Evolutionary conservation across 176 grass and related monocot species (phyloP).

Genomic region (Aegilops bicornis): DNA sequence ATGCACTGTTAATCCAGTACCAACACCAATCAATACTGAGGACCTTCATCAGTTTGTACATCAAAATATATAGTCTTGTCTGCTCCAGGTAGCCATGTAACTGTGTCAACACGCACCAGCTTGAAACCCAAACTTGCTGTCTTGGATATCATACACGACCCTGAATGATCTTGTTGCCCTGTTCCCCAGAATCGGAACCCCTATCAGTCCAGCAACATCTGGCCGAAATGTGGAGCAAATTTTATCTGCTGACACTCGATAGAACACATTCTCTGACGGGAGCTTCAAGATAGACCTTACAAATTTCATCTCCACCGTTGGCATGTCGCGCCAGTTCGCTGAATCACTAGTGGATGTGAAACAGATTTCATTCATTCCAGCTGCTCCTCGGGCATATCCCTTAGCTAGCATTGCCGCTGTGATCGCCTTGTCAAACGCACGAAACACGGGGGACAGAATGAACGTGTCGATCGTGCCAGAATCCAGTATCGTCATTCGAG

Average conservation of each 20-base stretch:
- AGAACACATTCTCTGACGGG: slow-evolving; percentile 2
- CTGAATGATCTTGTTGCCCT: slow-evolving; percentile 17
- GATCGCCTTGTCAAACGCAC: not conserved
- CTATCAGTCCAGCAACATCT: not conserved
- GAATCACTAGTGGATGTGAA: not conserved
- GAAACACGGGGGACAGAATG: slow-evolving; percentile 15
- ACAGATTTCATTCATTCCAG: not conserved
- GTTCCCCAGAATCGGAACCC: slow-evolving; percentile 20
- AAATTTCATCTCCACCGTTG: slow-evolving; percentile 21
- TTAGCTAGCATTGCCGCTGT: slow-evolving; percentile 13
- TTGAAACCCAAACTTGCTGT: slow-evolving; percentile 21
- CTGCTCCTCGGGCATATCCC: not conserved
- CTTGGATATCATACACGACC: slow-evolving; percentile 17
- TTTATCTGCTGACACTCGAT: not conserved
- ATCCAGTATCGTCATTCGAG: slow-evolving; percentile 5
- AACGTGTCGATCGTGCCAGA: slow-evolving; percentile 7
- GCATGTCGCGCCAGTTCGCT: not conserved
- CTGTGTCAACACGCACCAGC: slow-evolving; percentile 18
- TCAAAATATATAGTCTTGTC: not conserved
- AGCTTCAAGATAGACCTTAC: not conserved
- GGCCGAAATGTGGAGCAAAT: slow-evolving; percentile 29
- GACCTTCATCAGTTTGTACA: not conserved
- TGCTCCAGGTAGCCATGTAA: not conserved
- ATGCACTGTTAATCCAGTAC: not conserved
- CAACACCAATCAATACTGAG: not conserved